phyloP scores from a whole-genome alignment of 2,329 filamentous ascomycete species.

The Paecilomyces dactylethromorphus region DNA sequence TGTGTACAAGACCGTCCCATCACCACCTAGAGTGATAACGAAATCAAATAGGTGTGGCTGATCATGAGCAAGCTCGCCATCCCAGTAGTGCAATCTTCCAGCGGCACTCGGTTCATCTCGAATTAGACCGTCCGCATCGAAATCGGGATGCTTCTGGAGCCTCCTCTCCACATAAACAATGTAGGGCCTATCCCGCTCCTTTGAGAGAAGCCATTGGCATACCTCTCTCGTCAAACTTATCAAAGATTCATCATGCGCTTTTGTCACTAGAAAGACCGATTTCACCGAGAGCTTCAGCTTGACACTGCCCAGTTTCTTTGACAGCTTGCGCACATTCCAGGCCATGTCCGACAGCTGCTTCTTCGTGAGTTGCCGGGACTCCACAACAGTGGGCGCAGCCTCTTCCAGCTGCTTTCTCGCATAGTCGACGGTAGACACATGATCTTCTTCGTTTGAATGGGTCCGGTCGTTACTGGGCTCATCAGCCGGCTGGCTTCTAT shows the following conservation, averaged over 20 bases:
- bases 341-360: slow-evolving; percentile 95
- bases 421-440: slow-evolving; percentile 17
- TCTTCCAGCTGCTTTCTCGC: slow-evolving; percentile 14
- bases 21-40: slow-evolving; percentile 82
- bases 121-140: slow-evolving; percentile 65
- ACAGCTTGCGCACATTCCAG: slow-evolving; percentile 86
- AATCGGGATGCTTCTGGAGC: slow-evolving; percentile 63
- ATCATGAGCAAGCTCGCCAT: slow-evolving; percentile 66
- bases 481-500: slow-evolving; percentile 11
- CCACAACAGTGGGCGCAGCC: slow-evolving; percentile 37
- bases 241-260: slow-evolving; percentile 78
- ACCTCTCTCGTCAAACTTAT: slow-evolving; percentile 72
- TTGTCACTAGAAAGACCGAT: slow-evolving; percentile 82
- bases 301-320: slow-evolving; percentile 76
- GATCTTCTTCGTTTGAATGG: slow-evolving; percentile 13
- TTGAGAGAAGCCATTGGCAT: slow-evolving; percentile 71
- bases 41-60: slow-evolving; percentile 90
- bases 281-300: slow-evolving; percentile 74
- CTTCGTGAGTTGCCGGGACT: slow-evolving; percentile 81
- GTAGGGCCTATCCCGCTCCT: slow-evolving; percentile 61
- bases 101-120: slow-evolving; percentile 51
- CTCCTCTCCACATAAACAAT: slow-evolving; percentile 76
- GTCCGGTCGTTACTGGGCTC: slow-evolving; percentile 13
- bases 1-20: slow-evolving; percentile 94
- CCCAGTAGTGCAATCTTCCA: slow-evolving; percentile 73